These are phyloP conservation scores for Prunus mume DNA, from an alignment of 306 rosid genomes.

Conservation along the genomic window DNA sequence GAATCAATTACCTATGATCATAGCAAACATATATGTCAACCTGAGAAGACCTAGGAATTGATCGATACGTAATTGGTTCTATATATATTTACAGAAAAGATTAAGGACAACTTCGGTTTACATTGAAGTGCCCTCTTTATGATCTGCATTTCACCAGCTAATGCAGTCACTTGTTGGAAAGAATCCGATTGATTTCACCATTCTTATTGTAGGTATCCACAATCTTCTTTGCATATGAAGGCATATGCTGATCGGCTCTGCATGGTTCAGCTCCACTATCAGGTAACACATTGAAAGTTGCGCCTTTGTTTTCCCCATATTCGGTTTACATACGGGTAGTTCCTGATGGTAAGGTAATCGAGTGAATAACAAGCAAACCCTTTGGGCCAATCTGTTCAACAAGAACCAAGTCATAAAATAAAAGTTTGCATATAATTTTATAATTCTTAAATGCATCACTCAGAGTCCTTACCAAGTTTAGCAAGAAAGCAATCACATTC, in stretches of 20 bases:
- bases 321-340: constrained; percentile 70
- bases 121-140: background rate
- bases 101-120: background rate
- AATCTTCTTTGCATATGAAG: constrained; percentile 78
- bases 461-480: constrained; percentile 67
- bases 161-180: constrained; percentile 47
- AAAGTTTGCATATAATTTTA: background rate
- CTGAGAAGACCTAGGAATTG: background rate
- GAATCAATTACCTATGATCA: background rate
- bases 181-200: constrained; percentile 74
- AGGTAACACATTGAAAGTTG: background rate
- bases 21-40: background rate
- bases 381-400: constrained; percentile 76
- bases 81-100: background rate
- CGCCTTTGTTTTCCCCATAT: constrained; percentile 92
- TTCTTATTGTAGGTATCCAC: constrained; percentile 84
- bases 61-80: background rate
- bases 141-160: background rate
- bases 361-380: constrained; percentile 94
- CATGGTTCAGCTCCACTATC: constrained; percentile 23
- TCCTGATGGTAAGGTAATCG: constrained; percentile 93
- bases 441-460: background rate
- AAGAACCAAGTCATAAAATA: constrained; percentile 22
- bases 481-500: constrained; percentile 73
- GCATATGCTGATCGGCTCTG: constrained; percentile 90